Evolutionary conservation across 1,139 yeast genomes (phyloP), one percentile per base, ranked within the genome.

Genomic region (Hemisphaericaspora xylanilytica): DNA sequence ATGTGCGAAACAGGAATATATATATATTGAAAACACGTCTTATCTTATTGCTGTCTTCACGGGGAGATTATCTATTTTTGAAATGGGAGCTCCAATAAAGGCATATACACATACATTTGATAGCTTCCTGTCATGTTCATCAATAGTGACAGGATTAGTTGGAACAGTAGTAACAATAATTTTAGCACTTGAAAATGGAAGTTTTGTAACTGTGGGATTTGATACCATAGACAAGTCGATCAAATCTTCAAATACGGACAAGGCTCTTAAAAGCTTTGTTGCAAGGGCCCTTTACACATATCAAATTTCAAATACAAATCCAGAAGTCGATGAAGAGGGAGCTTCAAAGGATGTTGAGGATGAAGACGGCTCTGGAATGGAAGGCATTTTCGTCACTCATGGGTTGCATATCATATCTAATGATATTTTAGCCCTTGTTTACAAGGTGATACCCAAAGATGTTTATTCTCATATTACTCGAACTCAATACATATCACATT

Each of bases 161-260:
- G 33, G 33, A 3, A 20, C 32, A 9, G 8, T 21, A 1, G 29
- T 49, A 43, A 37, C 36, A 2, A 32, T 48, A 13, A 38, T 55
- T 2, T 13, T 58, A 15, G 47, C 54, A 7, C 60, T 48, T 36
- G 74, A 69, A 41, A 51, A 54, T 37, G 71, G 72, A 1, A 46
- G 50, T 7, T 57, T 65, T 26, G 57, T 57, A 12, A 43, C 58
- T 2, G 42, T 55, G 5, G 32, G 42, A 15, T 28, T 50, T 18
- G 38, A 48, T 34, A 7, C 45, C 4, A 10, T 3, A 2, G 36
- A 39, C 1, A 25, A 36, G 9, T 36, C 36, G 4, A 40, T 55
- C 1, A 39, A 47, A 14, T 39, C 35, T 21, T 46, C 50, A 36
- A 38, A 47, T 3, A 45, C 51, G 3, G 53, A 45, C 33, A 33